Percentiles rank a stretch among this genome's conserved stretches.
phyloP scores from a whole-genome alignment of 345 rosid genomes.

The Heritiera fomes region DNA sequence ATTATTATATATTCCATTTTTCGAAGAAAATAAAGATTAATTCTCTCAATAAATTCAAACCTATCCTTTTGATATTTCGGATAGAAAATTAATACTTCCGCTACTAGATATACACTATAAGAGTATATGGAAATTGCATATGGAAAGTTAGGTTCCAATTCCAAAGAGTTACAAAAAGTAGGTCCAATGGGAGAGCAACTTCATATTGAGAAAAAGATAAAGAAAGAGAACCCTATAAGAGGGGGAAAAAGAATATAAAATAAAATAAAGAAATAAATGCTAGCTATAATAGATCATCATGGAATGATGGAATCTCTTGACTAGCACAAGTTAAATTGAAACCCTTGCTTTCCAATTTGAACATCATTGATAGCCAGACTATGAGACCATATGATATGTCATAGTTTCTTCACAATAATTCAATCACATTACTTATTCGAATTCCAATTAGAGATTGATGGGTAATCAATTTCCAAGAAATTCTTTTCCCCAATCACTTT shows the following conservation, averaged over 20 bases:
- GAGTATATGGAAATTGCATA: not conserved
- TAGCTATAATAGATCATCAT: not conserved
- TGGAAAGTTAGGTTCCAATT: not conserved
- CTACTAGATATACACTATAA: too few species aligned
- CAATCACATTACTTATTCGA: not conserved
- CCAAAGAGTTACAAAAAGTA: not conserved
- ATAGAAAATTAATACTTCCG: too few species aligned
- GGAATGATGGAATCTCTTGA: constrained; percentile 13
- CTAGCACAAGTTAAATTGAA: constrained; percentile 10
- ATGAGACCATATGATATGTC: not conserved
- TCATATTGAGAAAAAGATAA: not conserved
- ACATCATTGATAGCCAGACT: not conserved
- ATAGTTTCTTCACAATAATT: constrained; percentile 2
- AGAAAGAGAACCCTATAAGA: not conserved
- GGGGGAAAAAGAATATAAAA: not conserved
- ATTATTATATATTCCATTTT: not conserved
- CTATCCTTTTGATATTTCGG: too few species aligned
- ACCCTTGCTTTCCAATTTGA: not conserved
- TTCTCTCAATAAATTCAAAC: not conserved
- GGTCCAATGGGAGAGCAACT: constrained; percentile 9
- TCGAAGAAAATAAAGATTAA: not conserved
- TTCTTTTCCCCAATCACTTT: constrained; percentile 38
- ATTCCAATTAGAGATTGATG: constrained; percentile 1
- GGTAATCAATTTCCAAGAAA: constrained; percentile 42
- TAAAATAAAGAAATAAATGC: not conserved